phyloP scores from a whole-genome alignment of 345 rosid species.

The Bretschneidera sinensis region DNA sequence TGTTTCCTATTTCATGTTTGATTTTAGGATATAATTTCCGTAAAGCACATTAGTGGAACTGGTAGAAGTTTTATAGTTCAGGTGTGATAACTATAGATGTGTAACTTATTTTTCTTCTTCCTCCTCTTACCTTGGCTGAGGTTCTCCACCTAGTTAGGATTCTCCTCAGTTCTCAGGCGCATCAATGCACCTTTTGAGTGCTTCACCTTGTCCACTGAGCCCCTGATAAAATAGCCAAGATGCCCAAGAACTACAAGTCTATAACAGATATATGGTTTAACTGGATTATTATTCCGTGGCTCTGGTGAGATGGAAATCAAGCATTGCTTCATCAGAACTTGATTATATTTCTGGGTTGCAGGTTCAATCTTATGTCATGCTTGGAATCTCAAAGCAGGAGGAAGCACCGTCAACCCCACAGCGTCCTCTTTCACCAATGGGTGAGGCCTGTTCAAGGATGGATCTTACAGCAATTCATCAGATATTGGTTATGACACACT shows the following conservation, averaged over 20 bases:
- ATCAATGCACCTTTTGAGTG: no score
- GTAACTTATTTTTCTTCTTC: background rate
- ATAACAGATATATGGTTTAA: no score
- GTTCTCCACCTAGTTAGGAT: background rate
- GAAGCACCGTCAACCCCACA: constrained; percentile 78
- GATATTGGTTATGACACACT: constrained; percentile 75
- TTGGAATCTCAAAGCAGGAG: constrained; percentile 65
- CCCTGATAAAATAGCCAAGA: no score
- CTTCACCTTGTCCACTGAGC: no score
- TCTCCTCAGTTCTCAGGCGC: background rate
- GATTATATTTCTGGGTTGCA: constrained; percentile 25
- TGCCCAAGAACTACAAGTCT: no score
- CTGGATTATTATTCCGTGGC: background rate
- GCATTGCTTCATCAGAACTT: background rate
- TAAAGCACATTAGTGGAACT: no score
- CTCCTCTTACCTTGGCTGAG: background rate
- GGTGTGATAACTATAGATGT: no score
- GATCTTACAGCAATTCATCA: constrained; percentile 98
- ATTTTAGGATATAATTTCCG: no score
- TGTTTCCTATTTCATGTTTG: no score
- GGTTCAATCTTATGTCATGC: constrained; percentile 92
- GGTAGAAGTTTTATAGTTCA: no score
- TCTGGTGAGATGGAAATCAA: background rate
- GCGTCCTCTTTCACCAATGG: constrained; percentile 79
- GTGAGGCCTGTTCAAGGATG: constrained; percentile 91